Percentiles rank a stretch among this genome's conserved stretches.
These are phyloP conservation scores for Termitomyces eurrhizus DNA, from an alignment of 768 basidiomycete genomes.

Conservation along the genomic window DNA sequence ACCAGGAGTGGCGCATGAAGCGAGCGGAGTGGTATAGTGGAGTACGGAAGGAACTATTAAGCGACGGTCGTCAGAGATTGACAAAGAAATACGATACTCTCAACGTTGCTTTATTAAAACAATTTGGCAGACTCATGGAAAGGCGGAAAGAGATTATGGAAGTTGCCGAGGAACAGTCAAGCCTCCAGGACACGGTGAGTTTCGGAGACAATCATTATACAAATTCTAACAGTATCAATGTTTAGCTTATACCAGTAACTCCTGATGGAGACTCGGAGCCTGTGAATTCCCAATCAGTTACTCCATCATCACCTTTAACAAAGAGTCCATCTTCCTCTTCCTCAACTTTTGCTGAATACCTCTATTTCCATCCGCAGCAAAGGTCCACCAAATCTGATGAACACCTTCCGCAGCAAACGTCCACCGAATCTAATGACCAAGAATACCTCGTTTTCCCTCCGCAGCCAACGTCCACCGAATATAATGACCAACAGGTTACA, in stretches of 20 bases:
- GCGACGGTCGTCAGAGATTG: background rate
- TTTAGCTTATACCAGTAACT: background rate
- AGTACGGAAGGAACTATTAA: background rate
- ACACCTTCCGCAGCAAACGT: background rate
- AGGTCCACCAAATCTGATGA: background rate
- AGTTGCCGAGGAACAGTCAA: background rate
- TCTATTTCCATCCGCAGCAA: background rate
- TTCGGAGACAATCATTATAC: background rate
- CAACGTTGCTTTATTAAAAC: background rate
- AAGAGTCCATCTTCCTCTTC: background rate
- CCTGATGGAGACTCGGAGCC: background rate
- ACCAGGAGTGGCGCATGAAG: background rate
- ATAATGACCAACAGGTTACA: background rate
- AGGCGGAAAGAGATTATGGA: background rate
- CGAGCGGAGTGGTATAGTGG: background rate
- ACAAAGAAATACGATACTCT: background rate
- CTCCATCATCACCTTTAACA: background rate
- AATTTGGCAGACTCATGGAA: background rate
- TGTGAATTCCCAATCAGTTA: background rate
- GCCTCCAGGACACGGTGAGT: background rate
- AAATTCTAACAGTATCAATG: background rate
- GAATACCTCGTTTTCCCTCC: too few species aligned
- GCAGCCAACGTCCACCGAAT: background rate
- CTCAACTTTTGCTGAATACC: background rate
- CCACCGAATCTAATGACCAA: background rate